Evolutionary conservation across 2,329 filamentous ascomycete genomes (phyloP).

Genomic region (Colletotrichum plurivorum): DNA sequence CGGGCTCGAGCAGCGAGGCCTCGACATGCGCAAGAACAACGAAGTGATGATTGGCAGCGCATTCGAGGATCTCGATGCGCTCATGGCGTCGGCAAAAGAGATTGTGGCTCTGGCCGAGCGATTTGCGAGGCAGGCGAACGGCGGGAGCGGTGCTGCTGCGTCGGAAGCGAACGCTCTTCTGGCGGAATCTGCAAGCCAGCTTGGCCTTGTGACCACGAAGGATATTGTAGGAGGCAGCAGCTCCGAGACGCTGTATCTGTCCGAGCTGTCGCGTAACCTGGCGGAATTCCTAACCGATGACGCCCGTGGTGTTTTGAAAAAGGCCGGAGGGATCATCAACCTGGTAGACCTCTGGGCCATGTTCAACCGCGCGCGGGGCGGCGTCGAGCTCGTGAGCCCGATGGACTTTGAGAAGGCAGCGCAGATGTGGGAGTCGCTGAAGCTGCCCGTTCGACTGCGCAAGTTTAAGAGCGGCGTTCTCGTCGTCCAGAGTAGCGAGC

Average conservation of each 20-base stretch:
- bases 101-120: constrained; percentile 93
- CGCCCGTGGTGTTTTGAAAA: constrained; percentile 80
- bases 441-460: constrained; percentile 86
- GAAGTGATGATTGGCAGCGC: constrained; percentile 92
- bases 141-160: constrained; percentile 70
- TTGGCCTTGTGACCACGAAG: constrained; percentile 93
- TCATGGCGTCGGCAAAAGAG: constrained; percentile 98
- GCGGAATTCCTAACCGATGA: constrained; percentile 94
- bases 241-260: constrained; percentile 88
- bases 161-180: constrained; percentile 82
- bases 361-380: constrained; percentile 93
- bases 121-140: constrained; percentile 79
- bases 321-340: constrained; percentile 88
- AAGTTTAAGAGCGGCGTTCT: constrained; percentile 95
- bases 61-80: constrained; percentile 94
- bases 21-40: constrained; percentile 91
- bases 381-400: constrained; percentile 94
- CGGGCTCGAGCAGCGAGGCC: constrained; percentile 87
- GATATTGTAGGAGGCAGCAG: constrained; percentile 86
- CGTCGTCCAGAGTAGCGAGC: constrained; percentile 89
- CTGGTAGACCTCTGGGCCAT: constrained; percentile 94
- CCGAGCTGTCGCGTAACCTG: constrained; percentile 85
- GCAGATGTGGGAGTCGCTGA: constrained; percentile 87
- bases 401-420: constrained; percentile 93
- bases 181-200: constrained; percentile 84